Evolutionary conservation across 169 alveolate genomes (phyloP).

Genomic region (Plasmodium chabaudi): DNA sequence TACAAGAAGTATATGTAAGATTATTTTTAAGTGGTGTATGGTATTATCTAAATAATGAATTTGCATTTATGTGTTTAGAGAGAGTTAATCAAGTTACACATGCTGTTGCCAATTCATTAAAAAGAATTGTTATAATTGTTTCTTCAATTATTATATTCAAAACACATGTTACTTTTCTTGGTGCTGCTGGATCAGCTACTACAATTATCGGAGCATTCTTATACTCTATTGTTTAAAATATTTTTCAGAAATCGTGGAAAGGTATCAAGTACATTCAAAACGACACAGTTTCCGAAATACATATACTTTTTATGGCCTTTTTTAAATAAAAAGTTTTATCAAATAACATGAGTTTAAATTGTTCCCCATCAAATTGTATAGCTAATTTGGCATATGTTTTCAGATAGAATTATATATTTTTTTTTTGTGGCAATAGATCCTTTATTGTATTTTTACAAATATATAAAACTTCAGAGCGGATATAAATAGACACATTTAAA

Average conservation of each 20-base stretch:
- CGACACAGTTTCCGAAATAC: too few relatives aligned
- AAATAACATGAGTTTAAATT: too few relatives aligned
- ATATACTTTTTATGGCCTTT: neutral
- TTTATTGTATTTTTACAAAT: too few relatives aligned
- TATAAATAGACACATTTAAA: too few relatives aligned
- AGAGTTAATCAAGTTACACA: constrained; percentile 87
- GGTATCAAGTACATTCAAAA: neutral
- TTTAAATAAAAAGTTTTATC: too few relatives aligned
- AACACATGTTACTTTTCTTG: constrained; percentile 83
- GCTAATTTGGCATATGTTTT: too few relatives aligned
- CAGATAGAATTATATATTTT: too few relatives aligned
- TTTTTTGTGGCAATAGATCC: too few relatives aligned
- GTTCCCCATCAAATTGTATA: too few relatives aligned
- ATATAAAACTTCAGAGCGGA: too few relatives aligned
- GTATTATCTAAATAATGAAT: constrained; percentile 87
- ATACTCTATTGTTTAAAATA: constrained; percentile 79
- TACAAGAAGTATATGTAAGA: constrained; percentile 28
- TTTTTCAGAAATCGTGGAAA: neutral
- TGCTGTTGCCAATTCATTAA: constrained; percentile 88
- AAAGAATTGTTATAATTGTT: constrained; percentile 86
- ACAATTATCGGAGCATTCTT: constrained; percentile 86
- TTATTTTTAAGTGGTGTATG: constrained; percentile 81
- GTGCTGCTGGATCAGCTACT: constrained; percentile 84
- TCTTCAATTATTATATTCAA: constrained; percentile 83
- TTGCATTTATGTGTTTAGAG: constrained; percentile 87